phyloP scores from a whole-genome alignment of 2,329 filamentous ascomycete genomes.

The Pyrenophora graminea region DNA sequence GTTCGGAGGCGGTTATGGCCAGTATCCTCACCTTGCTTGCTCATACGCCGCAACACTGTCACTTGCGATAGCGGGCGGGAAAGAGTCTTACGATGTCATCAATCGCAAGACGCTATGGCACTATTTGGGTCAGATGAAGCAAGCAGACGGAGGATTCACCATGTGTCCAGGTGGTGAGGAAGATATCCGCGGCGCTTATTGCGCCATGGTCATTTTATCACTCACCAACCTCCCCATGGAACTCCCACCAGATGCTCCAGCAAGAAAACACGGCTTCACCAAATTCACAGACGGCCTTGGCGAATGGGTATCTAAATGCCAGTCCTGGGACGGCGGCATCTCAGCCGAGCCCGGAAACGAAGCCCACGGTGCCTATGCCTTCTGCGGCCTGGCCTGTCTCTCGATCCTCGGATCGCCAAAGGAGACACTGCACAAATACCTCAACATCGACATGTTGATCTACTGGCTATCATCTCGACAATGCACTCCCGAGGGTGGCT shows the following conservation, averaged over 20 bases:
- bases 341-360: slow-evolving; percentile 83
- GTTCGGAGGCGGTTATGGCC: slow-evolving; percentile 92
- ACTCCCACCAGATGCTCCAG: slow-evolving; percentile 73
- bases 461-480: slow-evolving; percentile 90
- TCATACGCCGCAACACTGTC: slow-evolving; percentile 84
- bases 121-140: slow-evolving; percentile 86
- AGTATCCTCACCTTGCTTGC: slow-evolving; percentile 84
- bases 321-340: slow-evolving; percentile 94
- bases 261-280: slow-evolving; percentile 63
- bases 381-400: slow-evolving; percentile 88
- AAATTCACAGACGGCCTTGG: slow-evolving; percentile 73
- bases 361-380: slow-evolving; percentile 95
- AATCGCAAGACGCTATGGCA: slow-evolving; percentile 87
- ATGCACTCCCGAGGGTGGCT: slow-evolving; percentile 87
- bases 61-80: slow-evolving; percentile 76
- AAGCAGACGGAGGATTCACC: slow-evolving; percentile 84
- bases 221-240: slow-evolving; percentile 82
- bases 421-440: slow-evolving; percentile 72
- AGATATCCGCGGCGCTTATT: slow-evolving; percentile 92
- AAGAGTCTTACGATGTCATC: slow-evolving; percentile 73
- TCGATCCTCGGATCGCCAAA: slow-evolving; percentile 82
- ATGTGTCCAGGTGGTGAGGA: slow-evolving; percentile 86
- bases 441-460: slow-evolving; percentile 76
- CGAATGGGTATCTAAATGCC: slow-evolving; percentile 83
- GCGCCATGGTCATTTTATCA: slow-evolving; percentile 81